Percentiles rank a stretch among this genome's conserved stretches.
phyloP scores from a whole-genome alignment of 352 stramenopile species.

The Lagenidium sp. region DNA sequence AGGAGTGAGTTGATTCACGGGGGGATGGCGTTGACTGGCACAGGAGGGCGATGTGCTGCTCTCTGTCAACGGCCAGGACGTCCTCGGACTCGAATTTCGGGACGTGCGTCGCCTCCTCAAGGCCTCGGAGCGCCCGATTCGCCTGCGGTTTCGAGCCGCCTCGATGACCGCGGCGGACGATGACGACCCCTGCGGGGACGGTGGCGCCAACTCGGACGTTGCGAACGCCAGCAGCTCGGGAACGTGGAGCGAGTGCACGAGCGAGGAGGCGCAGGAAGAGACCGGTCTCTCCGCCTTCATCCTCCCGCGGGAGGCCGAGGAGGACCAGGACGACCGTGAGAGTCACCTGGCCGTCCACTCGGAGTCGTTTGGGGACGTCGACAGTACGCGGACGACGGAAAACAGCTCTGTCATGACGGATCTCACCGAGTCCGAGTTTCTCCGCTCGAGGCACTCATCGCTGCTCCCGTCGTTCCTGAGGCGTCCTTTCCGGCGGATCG shows the following conservation, averaged over 20 bases:
- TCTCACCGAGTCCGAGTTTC: constrained; percentile 36
- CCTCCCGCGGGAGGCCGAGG: constrained; percentile 14
- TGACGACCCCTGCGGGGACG: constrained; percentile 5
- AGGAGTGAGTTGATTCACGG: no score
- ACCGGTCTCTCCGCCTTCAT: no score
- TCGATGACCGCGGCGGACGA: not conserved
- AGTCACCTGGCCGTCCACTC: constrained; percentile 65
- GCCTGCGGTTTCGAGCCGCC: constrained; percentile 43
- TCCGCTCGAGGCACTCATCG: constrained; percentile 39
- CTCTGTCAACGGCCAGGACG: constrained; percentile 61
- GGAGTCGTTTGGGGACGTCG: constrained; percentile 65
- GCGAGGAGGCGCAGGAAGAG: no score
- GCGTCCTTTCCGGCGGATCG: constrained; percentile 54
- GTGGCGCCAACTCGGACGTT: constrained; percentile 8
- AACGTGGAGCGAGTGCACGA: no score
- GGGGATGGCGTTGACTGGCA: no score
- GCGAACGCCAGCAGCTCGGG: constrained; percentile 1
- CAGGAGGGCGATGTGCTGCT: constrained; percentile 66
- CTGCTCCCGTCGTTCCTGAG: constrained; percentile 50
- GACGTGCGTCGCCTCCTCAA: constrained; percentile 66
- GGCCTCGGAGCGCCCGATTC: constrained; percentile 50
- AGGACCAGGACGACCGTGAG: constrained; percentile 34
- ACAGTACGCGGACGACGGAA: constrained; percentile 60
- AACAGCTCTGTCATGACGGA: constrained; percentile 66
- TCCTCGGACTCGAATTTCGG: constrained; percentile 48